Evolutionary conservation across 495 filamentous ascomycete species (phyloP).

Genomic region (Trichoderma virens): DNA sequence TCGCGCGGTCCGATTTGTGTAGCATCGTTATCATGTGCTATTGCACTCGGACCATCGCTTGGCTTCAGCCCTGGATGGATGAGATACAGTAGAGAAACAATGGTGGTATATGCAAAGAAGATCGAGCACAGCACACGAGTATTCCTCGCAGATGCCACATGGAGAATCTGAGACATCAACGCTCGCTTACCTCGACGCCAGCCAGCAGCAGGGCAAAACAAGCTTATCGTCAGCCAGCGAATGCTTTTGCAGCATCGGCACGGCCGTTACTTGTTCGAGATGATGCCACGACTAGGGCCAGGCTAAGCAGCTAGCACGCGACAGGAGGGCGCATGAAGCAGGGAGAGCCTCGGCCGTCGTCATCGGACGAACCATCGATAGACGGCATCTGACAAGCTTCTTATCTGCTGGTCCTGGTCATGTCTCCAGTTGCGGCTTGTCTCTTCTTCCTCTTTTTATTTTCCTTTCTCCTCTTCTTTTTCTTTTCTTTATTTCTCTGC

Average conservation of each 20-base stretch:
- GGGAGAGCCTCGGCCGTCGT: neutral
- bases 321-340: slow-evolving; percentile 2
- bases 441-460: too few relatives aligned
- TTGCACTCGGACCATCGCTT: neutral
- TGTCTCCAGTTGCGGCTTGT: too few relatives aligned
- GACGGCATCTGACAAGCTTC: neutral
- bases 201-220: neutral
- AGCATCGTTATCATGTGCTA: neutral
- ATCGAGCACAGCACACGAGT: neutral
- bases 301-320: slow-evolving; percentile 3
- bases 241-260: neutral
- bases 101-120: neutral
- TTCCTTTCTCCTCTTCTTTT: too few relatives aligned
- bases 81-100: neutral
- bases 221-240: slow-evolving; percentile 7
- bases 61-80: neutral
- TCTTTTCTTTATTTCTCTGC: too few relatives aligned
- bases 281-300: neutral
- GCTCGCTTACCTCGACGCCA: neutral
- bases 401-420: neutral
- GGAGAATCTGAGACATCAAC: neutral
- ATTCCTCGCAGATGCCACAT: too few relatives aligned
- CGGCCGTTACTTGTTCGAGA: neutral
- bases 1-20: neutral
- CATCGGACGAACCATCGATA: neutral